These are phyloP conservation scores for Santalum album DNA, from an alignment of 164 flowering plant species.

Conservation along the genomic window DNA sequence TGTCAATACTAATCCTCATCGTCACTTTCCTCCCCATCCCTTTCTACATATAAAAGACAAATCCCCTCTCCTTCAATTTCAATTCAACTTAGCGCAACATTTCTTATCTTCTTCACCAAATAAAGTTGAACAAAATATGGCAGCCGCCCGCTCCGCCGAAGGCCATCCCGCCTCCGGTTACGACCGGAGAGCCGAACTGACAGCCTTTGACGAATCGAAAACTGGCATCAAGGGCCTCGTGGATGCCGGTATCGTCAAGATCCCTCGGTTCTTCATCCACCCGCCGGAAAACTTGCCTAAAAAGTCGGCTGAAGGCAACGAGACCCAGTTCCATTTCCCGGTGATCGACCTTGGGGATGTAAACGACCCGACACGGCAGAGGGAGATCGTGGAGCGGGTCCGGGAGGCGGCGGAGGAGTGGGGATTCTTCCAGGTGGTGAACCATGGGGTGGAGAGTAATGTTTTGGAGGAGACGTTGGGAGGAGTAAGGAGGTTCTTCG, in stretches of 20 bases:
- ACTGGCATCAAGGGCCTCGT: slow-evolving; percentile 8
- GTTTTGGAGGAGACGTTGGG: slow-evolving; percentile 9
- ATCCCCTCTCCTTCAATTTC: too few species aligned
- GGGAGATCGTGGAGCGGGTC: slow-evolving; percentile 5
- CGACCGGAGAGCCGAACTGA: slow-evolving; percentile 1
- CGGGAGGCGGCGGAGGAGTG: slow-evolving; percentile 9
- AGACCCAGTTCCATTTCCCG: not conserved
- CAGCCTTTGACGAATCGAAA: slow-evolving; percentile 8
- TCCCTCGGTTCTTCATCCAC: slow-evolving; percentile 8
- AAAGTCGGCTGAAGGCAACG: not conserved
- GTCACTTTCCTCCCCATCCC: too few species aligned
- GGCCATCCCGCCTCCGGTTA: slow-evolving; percentile 10
- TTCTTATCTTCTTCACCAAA: too few species aligned
- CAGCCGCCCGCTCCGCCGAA: not conserved
- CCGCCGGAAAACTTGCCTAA: slow-evolving; percentile 5
- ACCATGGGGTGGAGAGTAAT: slow-evolving; percentile 2
- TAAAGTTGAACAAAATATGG: too few species aligned
- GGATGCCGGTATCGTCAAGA: not conserved
- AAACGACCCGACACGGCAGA: not conserved
- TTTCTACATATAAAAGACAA: too few species aligned
- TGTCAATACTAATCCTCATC: too few species aligned
- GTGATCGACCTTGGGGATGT: slow-evolving; percentile 1
- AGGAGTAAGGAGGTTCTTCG: slow-evolving; percentile 8
- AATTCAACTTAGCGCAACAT: too few species aligned
- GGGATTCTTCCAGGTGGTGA: slow-evolving; percentile 14